Base-by-base conservation (phyloP, 1,284 basidiomycete species). In the Moesziomyces globuligerus region DNA sequence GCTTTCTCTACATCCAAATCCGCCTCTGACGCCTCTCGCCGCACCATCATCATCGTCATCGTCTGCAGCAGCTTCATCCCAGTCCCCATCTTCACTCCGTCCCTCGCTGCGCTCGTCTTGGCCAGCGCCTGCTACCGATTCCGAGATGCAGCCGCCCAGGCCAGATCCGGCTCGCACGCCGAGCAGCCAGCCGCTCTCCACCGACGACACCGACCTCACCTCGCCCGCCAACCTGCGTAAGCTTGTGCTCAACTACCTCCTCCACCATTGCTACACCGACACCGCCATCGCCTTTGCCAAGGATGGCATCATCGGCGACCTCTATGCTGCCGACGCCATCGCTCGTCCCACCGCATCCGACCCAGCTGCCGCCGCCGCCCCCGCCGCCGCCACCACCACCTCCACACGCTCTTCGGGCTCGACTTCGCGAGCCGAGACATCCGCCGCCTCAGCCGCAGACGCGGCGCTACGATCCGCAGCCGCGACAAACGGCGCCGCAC, bases 191-290 rank as follows among this genome's bases (percentile, higher is more conserved):
- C 51, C 54, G 9, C 47, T 39, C 13, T 49, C 57, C 21, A 50
- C 68, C 6, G 72, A 71, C 26, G 68, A 73, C 37, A 36, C 48
- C 28, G 70, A 72, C 40, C 56, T 68, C 44, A 65, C 65, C 3
- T 72, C 70, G 29, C 65, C 70, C 40, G 70, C 64, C 52, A 72
- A 72, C 24, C 60, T 80, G 23, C 64, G 89, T 46, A 83, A 86
- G n/a, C 84, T 94, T 38, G 89, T 94, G 7, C 84, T 93, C 44
- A 90, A 93, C 75, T 94, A 93, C 76, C 86, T 94, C 4, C 86
- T 87, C 56, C 90, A 92, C 75, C 86, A 87, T 41, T 89, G 89
- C 59, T 91, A 89, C 81, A 86, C 88, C 29, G 85, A 85, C 36
- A 90, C 91, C 0, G 90, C 90, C 6, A 84, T 86, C 32, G 89